A percentile compares a stretch with the other conserved stretches of the same genome.
These are phyloP conservation scores for Trypanosoma congolense DNA, from an alignment of 208 protist species.

Conservation along the genomic window DNA sequence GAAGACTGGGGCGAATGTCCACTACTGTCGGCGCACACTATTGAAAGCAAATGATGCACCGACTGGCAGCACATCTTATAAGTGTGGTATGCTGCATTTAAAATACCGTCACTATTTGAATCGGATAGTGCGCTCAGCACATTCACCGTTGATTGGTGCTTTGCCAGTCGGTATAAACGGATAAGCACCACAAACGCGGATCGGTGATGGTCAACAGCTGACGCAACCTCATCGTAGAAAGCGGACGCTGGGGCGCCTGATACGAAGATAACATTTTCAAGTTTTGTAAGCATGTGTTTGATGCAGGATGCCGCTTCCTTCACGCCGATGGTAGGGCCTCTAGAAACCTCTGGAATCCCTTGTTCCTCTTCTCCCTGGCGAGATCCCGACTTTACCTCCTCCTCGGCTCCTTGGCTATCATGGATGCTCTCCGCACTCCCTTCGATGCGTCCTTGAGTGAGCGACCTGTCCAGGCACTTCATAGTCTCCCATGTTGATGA, in stretches of 20 bases:
- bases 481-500: constrained; percentile 53
- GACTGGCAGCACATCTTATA: constrained; percentile 21
- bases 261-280: constrained; percentile 14
- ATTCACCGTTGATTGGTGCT: not conserved
- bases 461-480: constrained; percentile 29
- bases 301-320: constrained; percentile 4
- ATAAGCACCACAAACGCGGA: constrained; percentile 15
- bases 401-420: not conserved
- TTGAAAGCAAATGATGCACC: constrained; percentile 9
- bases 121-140: not conserved
- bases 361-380: constrained; percentile 6
- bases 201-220: constrained; percentile 16
- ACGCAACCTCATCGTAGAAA: constrained; percentile 19
- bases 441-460: constrained; percentile 8
- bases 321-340: not conserved
- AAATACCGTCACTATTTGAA: not conserved
- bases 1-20: not conserved
- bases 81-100: not conserved
- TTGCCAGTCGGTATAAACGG: not conserved
- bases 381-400: constrained; percentile 2
- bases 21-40: constrained; percentile 10
- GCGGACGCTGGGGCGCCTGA: constrained; percentile 23
- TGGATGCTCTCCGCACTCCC: constrained; percentile 1
- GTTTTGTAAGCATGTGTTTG: constrained; percentile 7
- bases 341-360: not conserved